Conservation (phyloP, 495 filamentous ascomycete species). For the Cercophora newfieldiana region DNA sequence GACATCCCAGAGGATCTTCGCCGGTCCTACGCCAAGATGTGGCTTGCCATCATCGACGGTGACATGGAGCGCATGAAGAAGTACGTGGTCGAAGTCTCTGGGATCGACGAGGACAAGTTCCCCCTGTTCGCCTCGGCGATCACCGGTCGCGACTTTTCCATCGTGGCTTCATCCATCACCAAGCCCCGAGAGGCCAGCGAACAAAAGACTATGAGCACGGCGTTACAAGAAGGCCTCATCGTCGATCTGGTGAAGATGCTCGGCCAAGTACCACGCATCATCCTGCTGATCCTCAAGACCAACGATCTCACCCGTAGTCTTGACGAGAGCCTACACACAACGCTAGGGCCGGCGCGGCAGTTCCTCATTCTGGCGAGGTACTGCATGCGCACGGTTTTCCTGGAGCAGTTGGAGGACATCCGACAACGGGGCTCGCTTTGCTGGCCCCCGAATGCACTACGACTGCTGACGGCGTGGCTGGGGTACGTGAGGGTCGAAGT, state of each 20-base stretch:
- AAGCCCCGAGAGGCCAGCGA: constrained; percentile 67
- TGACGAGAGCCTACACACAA: constrained; percentile 90
- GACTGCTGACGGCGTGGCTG: constrained; percentile 52
- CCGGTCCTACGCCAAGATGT: constrained; percentile 92
- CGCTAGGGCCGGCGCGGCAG: constrained; percentile 79
- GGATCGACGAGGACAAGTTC: constrained; percentile 88
- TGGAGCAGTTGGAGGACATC: constrained; percentile 79
- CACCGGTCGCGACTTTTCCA: constrained; percentile 86
- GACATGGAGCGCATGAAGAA: constrained; percentile 82
- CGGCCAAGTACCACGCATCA: constrained; percentile 84
- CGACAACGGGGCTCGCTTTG: constrained; percentile 43
- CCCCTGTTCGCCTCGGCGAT: constrained; percentile 95
- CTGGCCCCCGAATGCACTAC: constrained; percentile 51
- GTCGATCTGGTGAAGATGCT: constrained; percentile 85
- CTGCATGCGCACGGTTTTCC: constrained; percentile 83
- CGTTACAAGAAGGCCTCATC: constrained; percentile 83
- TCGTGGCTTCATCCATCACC: constrained; percentile 62
- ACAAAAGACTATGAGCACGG: constrained; percentile 76
- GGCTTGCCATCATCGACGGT: constrained; percentile 91
- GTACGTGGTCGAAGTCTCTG: constrained; percentile 85
- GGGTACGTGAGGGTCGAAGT: constrained; percentile 51
- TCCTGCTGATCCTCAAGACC: constrained; percentile 94
- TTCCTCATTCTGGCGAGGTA: constrained; percentile 95
- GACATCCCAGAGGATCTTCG: constrained; percentile 79
- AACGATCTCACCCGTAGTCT: constrained; percentile 95